Percentiles rank a stretch among this genome's conserved stretches.
Conservation (phyloP, 2,329 filamentous ascomycete species). For the Diaporthe destruens region DNA sequence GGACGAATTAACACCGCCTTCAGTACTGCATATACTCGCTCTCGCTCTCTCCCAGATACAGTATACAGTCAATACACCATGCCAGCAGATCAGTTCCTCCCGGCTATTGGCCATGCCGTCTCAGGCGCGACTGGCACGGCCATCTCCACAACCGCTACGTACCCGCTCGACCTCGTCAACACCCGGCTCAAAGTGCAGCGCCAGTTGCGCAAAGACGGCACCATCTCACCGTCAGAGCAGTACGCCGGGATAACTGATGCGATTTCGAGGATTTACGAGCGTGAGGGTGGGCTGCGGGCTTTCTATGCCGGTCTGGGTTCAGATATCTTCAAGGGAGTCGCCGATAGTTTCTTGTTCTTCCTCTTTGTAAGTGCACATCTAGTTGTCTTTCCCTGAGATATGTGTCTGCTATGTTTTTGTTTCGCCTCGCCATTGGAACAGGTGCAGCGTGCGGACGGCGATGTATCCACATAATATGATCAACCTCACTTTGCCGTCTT, state of each 20-base stretch:
- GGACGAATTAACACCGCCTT: not conserved
- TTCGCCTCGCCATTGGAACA: too few relatives aligned
- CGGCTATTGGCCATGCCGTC: constrained; percentile 83
- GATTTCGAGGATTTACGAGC: constrained; percentile 75
- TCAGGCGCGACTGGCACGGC: constrained; percentile 84
- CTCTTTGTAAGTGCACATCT: constrained; percentile 29
- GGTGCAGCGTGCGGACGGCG: not conserved
- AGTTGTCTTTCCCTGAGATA: too few relatives aligned
- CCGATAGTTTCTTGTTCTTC: constrained; percentile 83
- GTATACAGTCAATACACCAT: constrained; percentile 31
- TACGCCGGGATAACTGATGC: constrained; percentile 79
- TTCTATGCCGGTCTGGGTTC: constrained; percentile 77
- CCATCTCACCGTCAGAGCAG: constrained; percentile 51
- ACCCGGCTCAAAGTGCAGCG: constrained; percentile 86
- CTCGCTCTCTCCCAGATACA: not conserved
- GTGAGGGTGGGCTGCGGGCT: constrained; percentile 76
- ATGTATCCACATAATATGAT: too few relatives aligned
- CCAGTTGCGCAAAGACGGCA: constrained; percentile 59
- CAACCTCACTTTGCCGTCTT: not conserved
- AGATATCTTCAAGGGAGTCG: constrained; percentile 75
- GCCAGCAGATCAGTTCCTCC: constrained; percentile 60
- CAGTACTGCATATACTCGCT: not conserved
- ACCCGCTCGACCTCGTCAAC: constrained; percentile 85
- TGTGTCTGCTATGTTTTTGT: not conserved
- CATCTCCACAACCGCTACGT: constrained; percentile 81